Base-by-base conservation (phyloP, 805 yeast genomes). In the Sungouiella blattae region DNA sequence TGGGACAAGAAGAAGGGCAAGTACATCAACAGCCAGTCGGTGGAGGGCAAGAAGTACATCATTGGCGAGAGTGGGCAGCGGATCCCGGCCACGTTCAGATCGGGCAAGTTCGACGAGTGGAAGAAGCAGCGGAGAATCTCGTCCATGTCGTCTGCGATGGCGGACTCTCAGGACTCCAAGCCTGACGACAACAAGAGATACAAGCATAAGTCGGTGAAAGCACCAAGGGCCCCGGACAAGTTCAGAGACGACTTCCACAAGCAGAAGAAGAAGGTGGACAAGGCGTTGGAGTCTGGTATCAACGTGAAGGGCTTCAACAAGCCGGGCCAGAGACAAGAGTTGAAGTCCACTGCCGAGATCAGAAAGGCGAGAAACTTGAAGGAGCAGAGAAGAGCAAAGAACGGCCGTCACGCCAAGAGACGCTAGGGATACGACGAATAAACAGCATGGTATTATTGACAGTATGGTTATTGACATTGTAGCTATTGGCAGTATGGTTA, bases 1-100 rank as follows among this genome's bases (percentile, higher is more conserved):
- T 91, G 98, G 98, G 97, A 91, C 64, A 85, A 77, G 61, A 87
- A 87, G 75, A 83, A 85, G 60, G 93, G 94, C 53, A 87, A 87
- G 46, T 91, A 86, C 60, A 75, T 89, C 54, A 86, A 86, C 57
- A 71, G 86, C 13, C 80, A 76, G 51, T 86, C 93, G 44, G 68
- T 81, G 14, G 95, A 87, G 53, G 41, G 46, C 18, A 77, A 82
- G 62, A 89, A 87, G 64, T 91, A 73, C 62, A 93, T 93, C 52
- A 82, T 87, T 45, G 95, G 98, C 43, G 99, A 93, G 59, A 82
- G 87, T 59, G 99, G 99, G 6, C 88, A 83, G 50, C 78, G 77
- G 56, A 78, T 93, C 32, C 96, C 98, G 5, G 98, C 98, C 1
- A 74, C 93, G 11, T 87, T 80, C 64, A 75, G 86, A 54, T 80